These are phyloP conservation scores for Rhynchospora pubera DNA, from an alignment of 176 grass and related monocot species.

Conservation along the genomic window DNA sequence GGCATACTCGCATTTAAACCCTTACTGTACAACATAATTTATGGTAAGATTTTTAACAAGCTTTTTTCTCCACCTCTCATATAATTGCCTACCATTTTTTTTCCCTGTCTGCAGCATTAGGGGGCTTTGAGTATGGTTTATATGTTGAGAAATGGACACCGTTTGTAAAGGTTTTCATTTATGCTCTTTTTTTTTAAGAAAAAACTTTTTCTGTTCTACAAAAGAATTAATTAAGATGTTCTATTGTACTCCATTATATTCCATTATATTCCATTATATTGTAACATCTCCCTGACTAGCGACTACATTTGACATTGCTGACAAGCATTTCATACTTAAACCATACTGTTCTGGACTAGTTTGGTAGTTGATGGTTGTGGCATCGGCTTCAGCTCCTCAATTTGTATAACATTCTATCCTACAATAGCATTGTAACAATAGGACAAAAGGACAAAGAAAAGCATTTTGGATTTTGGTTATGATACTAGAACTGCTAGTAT, in stretches of 20 bases:
- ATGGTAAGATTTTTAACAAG: not conserved
- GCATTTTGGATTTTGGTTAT: not conserved
- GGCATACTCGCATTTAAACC: not conserved
- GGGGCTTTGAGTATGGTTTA: conserved; percentile 75
- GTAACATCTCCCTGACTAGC: too few relatives aligned
- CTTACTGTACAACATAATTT: not conserved
- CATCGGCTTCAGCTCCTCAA: not conserved
- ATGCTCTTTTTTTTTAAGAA: conserved; percentile 6
- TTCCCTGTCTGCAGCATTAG: conserved; percentile 41
- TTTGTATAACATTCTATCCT: not conserved
- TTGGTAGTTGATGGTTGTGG: not conserved
- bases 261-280: too few relatives aligned
- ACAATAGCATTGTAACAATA: not conserved
- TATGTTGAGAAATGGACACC: conserved; percentile 87
- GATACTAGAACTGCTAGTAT: not conserved
- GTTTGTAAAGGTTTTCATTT: conserved; percentile 70
- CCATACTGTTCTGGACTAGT: not conserved
- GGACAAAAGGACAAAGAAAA: not conserved
- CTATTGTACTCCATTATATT: too few relatives aligned
- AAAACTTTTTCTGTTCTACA: too few relatives aligned
- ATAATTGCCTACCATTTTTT: not conserved
- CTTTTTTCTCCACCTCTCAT: not conserved
- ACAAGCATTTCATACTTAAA: not conserved
- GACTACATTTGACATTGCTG: not conserved
- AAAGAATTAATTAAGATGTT: too few relatives aligned